Evolutionary conservation across 179 eudicot genomes (phyloP).

Genomic region (Patellifolia procumbens): DNA sequence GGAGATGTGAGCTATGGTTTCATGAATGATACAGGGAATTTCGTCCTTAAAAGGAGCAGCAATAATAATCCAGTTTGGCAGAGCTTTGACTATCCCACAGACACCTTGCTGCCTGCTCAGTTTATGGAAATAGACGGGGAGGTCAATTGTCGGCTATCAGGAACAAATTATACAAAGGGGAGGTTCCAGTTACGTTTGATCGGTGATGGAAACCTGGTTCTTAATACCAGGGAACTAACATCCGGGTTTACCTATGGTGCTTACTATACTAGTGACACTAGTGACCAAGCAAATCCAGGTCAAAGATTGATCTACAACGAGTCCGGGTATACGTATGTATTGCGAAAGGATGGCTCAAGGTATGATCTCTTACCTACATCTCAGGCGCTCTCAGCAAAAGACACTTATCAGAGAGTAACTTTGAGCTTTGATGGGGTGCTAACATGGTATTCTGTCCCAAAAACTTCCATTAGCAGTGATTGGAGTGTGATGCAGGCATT

Average conservation of each 20-base stretch:
- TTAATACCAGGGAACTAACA: slow-evolving; percentile 15
- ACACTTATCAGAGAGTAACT: slow-evolving; percentile 28
- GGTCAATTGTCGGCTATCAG: slow-evolving; percentile 2
- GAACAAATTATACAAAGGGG: not conserved
- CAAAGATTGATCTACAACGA: slow-evolving; percentile 1
- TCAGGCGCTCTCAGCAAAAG: not conserved
- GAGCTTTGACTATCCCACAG: slow-evolving; percentile 10
- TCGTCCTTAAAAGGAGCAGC: slow-evolving; percentile 10
- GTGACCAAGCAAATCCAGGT: not conserved
- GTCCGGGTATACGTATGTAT: slow-evolving; percentile 22
- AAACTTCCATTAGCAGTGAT: not conserved
- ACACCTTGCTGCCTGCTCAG: slow-evolving; percentile 6
- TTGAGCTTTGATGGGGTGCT: slow-evolving; percentile 33
- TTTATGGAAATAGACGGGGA: not conserved
- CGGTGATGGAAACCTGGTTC: slow-evolving; percentile 10
- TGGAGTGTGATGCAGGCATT: slow-evolving; percentile 9
- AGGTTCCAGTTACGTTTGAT: slow-evolving; percentile 11
- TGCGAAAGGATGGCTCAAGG: slow-evolving; percentile 7
- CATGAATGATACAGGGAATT: slow-evolving; percentile 38
- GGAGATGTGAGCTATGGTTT: slow-evolving; percentile 19
- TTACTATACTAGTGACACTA: not conserved
- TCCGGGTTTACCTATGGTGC: not conserved
- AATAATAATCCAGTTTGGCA: not conserved
- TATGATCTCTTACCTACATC: not conserved
- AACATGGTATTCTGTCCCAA: slow-evolving; percentile 28